Conservation (phyloP, 164 flowering plant species). For the Warburgia ugandensis region DNA sequence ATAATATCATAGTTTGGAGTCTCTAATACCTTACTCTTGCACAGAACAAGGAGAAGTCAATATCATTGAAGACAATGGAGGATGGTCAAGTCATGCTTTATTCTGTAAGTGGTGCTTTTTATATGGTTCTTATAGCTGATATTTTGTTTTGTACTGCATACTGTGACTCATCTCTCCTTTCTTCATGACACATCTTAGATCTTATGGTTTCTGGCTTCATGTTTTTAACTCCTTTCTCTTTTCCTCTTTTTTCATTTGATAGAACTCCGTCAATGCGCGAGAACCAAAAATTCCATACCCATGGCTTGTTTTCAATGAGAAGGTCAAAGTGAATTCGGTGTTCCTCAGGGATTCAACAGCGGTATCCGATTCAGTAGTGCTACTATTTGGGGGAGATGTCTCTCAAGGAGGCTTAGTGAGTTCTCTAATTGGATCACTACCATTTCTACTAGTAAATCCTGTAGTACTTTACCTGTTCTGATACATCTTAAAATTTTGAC, state of each 20-base stretch:
- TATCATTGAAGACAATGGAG: slow-evolving; percentile 87
- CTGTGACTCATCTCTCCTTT: no score
- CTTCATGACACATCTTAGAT: no score
- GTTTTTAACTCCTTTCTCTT: background rate
- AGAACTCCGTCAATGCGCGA: slow-evolving; percentile 88
- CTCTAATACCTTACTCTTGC: background rate
- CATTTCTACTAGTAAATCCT: no score
- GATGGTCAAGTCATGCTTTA: slow-evolving; percentile 85
- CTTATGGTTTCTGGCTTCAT: no score
- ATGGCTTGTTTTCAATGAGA: slow-evolving; percentile 95
- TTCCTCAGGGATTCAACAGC: no score
- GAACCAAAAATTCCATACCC: slow-evolving; percentile 74
- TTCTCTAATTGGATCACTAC: slow-evolving; percentile 5
- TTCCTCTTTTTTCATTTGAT: slow-evolving; percentile 8
- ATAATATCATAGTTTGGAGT: no score
- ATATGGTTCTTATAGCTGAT: background rate
- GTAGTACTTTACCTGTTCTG: background rate
- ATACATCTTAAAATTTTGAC: background rate
- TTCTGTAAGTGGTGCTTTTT: slow-evolving; percentile 42
- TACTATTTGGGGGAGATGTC: slow-evolving; percentile 86
- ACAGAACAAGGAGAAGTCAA: slow-evolving; percentile 80
- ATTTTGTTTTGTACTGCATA: no score
- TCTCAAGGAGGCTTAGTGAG: slow-evolving; percentile 58
- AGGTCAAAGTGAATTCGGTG: slow-evolving; percentile 84
- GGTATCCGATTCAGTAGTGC: slow-evolving; percentile 82